Base-by-base conservation (phyloP, 768 basidiomycete species). In the Psilocybe subaeruginosa region DNA sequence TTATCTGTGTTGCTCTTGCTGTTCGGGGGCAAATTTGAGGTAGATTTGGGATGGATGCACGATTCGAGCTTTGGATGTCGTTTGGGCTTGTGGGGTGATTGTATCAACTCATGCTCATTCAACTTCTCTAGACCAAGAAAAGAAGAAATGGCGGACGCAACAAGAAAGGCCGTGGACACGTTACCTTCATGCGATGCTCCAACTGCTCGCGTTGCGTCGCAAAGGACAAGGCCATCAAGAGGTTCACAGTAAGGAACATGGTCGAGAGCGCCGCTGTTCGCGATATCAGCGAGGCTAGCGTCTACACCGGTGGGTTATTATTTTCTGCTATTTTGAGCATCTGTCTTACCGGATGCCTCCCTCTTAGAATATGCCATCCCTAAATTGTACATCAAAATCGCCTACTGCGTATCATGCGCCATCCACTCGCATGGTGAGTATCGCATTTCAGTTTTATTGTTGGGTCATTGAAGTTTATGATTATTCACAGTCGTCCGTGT, bases 161-260 rank as follows among this genome's bases (percentile, higher is more conserved):
- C 95, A 97, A 98, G 86, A 93, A 96, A 77, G 95, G 96, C 72
- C 95, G 97, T 73, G 97, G 97, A 77, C 95, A 97, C 79, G 93
- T 95, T 77, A 85, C 78, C 65, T 93, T 92, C 77, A 86, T 99
- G 74, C 92, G 97, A 72, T 99, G 97, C 86, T 96, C 95, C 68
- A 99, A 99, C 89, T 99, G 97, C 87, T 94, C 94, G 73, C 92
- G 97, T 69, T 95, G 93, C 76, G 95, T 97, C 61, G 90, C 84
- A 69, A 99, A 99, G 85, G 97, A 99, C 85, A 99, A 99, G 87
- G 97, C 97, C 68, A 97, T 99, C 90, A 97, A 97, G 84, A 86
- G 97, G 55, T 97, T 97, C 87, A 97, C 96, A 41, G 97, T 99
- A 73, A 89, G 95, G 80, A 99, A 99, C 88, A 99, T 99, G 93